Conservation (phyloP, 306 rosid species). For the Vigna trinervia region DNA sequence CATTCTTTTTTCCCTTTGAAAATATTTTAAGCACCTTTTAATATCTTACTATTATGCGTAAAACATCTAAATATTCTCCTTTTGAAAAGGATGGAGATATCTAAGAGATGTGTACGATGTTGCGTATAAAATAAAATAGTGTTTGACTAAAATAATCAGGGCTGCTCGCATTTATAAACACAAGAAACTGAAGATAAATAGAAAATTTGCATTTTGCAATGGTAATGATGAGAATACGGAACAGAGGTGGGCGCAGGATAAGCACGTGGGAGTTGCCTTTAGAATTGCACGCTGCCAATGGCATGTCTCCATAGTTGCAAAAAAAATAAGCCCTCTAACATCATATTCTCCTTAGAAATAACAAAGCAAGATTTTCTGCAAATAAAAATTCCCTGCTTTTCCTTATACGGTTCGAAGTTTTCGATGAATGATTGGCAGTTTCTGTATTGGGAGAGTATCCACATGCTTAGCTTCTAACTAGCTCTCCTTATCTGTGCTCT, state of each 20-base stretch:
- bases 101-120: conserved; percentile 47
- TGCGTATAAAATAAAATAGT: conserved; percentile 56
- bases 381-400: conserved; percentile 33
- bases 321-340: conserved; percentile 35
- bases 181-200: conserved; percentile 1
- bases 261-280: conserved; percentile 90
- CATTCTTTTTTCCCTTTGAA: not conserved
- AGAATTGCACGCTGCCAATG: conserved; percentile 79
- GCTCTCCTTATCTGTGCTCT: conserved; percentile 21
- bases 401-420: conserved; percentile 41
- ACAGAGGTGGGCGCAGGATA: conserved; percentile 76
- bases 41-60: not conserved
- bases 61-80: conserved; percentile 40
- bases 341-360: conserved; percentile 43
- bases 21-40: conserved; percentile 30
- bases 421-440: conserved; percentile 54
- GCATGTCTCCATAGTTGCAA: conserved; percentile 44
- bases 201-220: conserved; percentile 39
- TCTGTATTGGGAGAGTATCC: conserved; percentile 49
- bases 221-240: conserved; percentile 73
- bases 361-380: conserved; percentile 36
- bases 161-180: conserved; percentile 28
- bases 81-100: not conserved
- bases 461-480: conserved; percentile 38
- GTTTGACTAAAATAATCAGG: conserved; percentile 66